phyloP scores from a whole-genome alignment of 331 rosid species.

The Quercus lobata region DNA sequence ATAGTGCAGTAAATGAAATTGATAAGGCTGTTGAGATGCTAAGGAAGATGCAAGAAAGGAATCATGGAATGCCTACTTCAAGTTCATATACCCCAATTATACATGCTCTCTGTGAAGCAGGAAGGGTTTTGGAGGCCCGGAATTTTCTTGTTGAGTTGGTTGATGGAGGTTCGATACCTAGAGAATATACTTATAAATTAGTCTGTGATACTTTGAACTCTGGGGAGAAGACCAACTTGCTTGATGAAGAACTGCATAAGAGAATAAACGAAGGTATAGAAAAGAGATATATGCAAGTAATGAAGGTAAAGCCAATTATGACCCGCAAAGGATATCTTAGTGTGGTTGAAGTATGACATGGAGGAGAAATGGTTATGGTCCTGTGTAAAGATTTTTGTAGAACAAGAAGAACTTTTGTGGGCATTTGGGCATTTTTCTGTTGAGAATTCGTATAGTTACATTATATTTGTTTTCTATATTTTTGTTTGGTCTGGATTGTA shows the following conservation, averaged over 20 bases:
- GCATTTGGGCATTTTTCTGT: neutral
- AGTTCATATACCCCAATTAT: conserved; percentile 81
- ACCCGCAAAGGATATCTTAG: conserved; percentile 51
- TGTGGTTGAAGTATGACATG: conserved; percentile 21
- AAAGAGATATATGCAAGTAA: conserved; percentile 42
- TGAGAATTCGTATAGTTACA: neutral
- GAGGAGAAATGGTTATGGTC: neutral
- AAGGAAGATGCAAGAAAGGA: conserved; percentile 56
- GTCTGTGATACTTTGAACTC: conserved; percentile 45
- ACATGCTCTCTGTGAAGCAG: conserved; percentile 70
- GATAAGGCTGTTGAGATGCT: conserved; percentile 72
- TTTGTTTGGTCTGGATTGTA: neutral
- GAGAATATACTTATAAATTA: conserved; percentile 74
- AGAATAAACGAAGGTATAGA: conserved; percentile 56
- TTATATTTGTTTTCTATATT: neutral
- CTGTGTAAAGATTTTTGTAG: neutral
- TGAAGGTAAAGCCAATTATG: conserved; percentile 63
- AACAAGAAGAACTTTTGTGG: neutral
- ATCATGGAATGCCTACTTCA: conserved; percentile 49
- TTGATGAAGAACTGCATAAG: conserved; percentile 38
- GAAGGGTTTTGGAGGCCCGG: conserved; percentile 60
- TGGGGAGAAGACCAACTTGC: conserved; percentile 37
- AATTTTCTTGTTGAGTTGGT: conserved; percentile 68
- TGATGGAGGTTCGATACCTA: conserved; percentile 61
- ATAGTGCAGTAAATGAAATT: conserved; percentile 74